These are phyloP conservation scores for Radiomyces spectabilis DNA, from an alignment of 192 early-diverging fungal species.

Conservation along the genomic window DNA sequence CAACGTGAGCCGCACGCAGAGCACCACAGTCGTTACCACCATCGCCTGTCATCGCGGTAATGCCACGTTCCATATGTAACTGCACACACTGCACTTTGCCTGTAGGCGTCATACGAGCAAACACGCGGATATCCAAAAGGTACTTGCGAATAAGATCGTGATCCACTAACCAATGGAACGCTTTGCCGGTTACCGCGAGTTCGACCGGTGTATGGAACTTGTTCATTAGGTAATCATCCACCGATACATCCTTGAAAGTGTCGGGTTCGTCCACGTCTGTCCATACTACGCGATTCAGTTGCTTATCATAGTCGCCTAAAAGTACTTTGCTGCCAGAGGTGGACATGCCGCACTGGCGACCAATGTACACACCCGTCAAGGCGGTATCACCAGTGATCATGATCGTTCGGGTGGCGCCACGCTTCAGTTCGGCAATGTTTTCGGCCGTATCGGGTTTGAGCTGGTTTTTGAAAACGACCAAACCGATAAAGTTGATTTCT, in stretches of 20 bases:
- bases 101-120: constrained; percentile 75
- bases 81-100: constrained; percentile 70
- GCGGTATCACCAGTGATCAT: constrained; percentile 85
- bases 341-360: constrained; percentile 45
- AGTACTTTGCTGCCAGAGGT: constrained; percentile 22
- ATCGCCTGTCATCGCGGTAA: constrained; percentile 82
- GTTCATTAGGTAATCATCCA: constrained; percentile 21
- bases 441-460: constrained; percentile 65
- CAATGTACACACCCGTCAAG: constrained; percentile 68
- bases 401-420: constrained; percentile 59
- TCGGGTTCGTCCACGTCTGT: constrained; percentile 48
- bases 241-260: constrained; percentile 25
- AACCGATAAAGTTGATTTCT: constrained; percentile 43
- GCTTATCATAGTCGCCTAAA: constrained; percentile 42
- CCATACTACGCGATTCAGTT: constrained; percentile 39
- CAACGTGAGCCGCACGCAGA: constrained; percentile 72
- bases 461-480: constrained; percentile 71
- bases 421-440: constrained; percentile 60
- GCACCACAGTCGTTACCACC: constrained; percentile 83
- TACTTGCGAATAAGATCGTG: constrained; percentile 39
- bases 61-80: constrained; percentile 64
- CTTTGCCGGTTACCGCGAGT: constrained; percentile 67
- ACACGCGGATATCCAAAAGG: constrained; percentile 64
- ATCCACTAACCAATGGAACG: constrained; percentile 48
- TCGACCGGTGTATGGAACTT: constrained; percentile 39